A percentile compares a stretch with the other conserved stretches of the same genome.
Evolutionary conservation across 192 early-diverging fungal species (phyloP).

Genomic region (Gryganskiella cystojenkinii): DNA sequence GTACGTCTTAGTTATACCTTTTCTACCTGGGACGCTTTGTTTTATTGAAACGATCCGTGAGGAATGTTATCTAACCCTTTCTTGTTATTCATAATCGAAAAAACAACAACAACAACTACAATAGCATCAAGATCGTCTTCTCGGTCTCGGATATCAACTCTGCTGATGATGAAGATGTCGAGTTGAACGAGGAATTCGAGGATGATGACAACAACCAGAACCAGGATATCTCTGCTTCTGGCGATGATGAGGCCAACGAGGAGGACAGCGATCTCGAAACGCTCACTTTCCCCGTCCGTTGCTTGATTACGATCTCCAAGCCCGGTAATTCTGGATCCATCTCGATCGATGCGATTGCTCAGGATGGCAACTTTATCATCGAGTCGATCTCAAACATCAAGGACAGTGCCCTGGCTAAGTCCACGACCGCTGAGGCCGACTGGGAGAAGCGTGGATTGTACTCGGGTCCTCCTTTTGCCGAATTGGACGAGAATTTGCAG

Average conservation of each 20-base stretch:
- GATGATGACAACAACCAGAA: slow-evolving; percentile 33
- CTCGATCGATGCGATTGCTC: slow-evolving; percentile 81
- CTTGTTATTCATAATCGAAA: neutral
- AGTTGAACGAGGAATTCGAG: slow-evolving; percentile 65
- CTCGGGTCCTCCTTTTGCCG: slow-evolving; percentile 91
- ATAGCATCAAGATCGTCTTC: slow-evolving; percentile 86
- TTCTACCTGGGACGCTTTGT: neutral
- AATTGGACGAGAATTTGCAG: slow-evolving; percentile 88
- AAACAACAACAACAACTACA: neutral
- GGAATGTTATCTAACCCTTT: neutral
- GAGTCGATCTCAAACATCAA: slow-evolving; percentile 81
- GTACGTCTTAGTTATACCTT: slow-evolving; percentile 55
- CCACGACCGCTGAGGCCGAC: slow-evolving; percentile 82
- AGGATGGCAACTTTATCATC: slow-evolving; percentile 89
- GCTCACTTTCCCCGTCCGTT: slow-evolving; percentile 74
- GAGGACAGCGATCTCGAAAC: slow-evolving; percentile 72
- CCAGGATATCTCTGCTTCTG: slow-evolving; percentile 52
- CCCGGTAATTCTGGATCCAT: slow-evolving; percentile 74
- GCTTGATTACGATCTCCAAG: slow-evolving; percentile 82
- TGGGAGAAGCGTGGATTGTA: slow-evolving; percentile 89
- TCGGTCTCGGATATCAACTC: slow-evolving; percentile 88
- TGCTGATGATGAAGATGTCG: slow-evolving; percentile 72
- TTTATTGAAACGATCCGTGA: slow-evolving; percentile 6
- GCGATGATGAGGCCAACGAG: slow-evolving; percentile 63
- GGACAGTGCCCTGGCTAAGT: slow-evolving; percentile 69